A percentile compares a stretch with the other conserved stretches of the same genome.
These are phyloP conservation scores for Saturnispora galanensis DNA, from an alignment of 805 yeast species.

Conservation along the genomic window DNA sequence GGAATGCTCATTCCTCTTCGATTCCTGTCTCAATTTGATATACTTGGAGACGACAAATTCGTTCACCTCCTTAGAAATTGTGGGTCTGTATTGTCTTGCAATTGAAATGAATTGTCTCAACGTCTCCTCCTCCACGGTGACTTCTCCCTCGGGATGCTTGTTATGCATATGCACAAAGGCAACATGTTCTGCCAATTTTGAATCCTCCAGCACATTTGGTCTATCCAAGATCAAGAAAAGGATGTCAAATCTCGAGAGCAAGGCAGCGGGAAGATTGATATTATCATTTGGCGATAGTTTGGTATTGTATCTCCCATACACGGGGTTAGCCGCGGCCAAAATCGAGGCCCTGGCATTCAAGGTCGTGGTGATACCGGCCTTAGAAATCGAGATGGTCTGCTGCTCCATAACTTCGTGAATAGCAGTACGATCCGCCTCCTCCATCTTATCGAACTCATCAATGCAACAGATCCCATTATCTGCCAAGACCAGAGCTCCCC, in stretches of 20 bases:
- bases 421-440: slow-evolving; percentile 91
- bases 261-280: slow-evolving; percentile 93
- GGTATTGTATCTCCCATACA: slow-evolving; percentile 90
- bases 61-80: slow-evolving; percentile 72
- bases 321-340: slow-evolving; percentile 97
- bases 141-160: slow-evolving; percentile 69
- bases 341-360: slow-evolving; percentile 92
- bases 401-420: slow-evolving; percentile 99
- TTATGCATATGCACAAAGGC: slow-evolving; percentile 93
- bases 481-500: slow-evolving; percentile 94
- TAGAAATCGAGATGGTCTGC: slow-evolving; percentile 93
- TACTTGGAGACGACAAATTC: slow-evolving; percentile 80
- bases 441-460: slow-evolving; percentile 99
- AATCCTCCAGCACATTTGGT: slow-evolving; percentile 73
- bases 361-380: slow-evolving; percentile 96
- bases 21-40: slow-evolving; percentile 87
- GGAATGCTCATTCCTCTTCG: slow-evolving; percentile 68
- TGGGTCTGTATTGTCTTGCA: slow-evolving; percentile 81
- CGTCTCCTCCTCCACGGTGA: slow-evolving; percentile 67
- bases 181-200: slow-evolving; percentile 83
- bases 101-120: slow-evolving; percentile 81
- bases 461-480: slow-evolving; percentile 98
- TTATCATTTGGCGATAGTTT: slow-evolving; percentile 86
- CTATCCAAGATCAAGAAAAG: slow-evolving; percentile 78
- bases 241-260: slow-evolving; percentile 88